phyloP scores from a whole-genome alignment of 2,329 filamentous ascomycete genomes.

The Diatrype stigma region DNA sequence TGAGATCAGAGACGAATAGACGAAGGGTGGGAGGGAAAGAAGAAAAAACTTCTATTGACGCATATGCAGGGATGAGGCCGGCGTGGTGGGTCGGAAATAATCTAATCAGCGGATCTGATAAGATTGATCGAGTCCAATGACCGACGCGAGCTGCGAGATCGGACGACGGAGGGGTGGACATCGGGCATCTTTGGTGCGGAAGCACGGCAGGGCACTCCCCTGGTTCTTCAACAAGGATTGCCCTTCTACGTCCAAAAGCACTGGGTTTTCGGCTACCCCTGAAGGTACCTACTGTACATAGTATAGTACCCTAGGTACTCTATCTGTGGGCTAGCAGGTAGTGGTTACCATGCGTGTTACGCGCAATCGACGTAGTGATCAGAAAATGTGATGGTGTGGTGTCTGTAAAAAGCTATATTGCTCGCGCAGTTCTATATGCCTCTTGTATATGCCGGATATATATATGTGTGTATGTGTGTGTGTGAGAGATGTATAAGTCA shows the following conservation, averaged over 20 bases:
- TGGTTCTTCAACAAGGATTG: not conserved
- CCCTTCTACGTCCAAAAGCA: not conserved
- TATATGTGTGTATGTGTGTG: no score
- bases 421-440: constrained; percentile 1
- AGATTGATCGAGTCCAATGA: constrained; percentile 19
- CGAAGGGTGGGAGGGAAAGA: no score
- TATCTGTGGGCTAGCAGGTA: no score
- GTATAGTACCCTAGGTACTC: no score
- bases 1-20: not conserved
- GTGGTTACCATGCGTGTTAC: no score
- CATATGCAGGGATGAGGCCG: not conserved
- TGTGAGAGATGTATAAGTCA: no score
- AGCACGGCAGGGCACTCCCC: no score
- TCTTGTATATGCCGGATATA: not conserved
- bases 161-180: constrained; percentile 18
- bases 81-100: constrained; percentile 16
- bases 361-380: no score
- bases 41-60: not conserved
- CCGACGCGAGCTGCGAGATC: constrained; percentile 19
- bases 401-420: not conserved
- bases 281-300: no score
- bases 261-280: no score
- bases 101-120: constrained; percentile 31
- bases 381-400: not conserved
- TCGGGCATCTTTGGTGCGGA: not conserved